Conservation (phyloP, 192 early-diverging fungal species). For the Mortierella claussenii region DNA sequence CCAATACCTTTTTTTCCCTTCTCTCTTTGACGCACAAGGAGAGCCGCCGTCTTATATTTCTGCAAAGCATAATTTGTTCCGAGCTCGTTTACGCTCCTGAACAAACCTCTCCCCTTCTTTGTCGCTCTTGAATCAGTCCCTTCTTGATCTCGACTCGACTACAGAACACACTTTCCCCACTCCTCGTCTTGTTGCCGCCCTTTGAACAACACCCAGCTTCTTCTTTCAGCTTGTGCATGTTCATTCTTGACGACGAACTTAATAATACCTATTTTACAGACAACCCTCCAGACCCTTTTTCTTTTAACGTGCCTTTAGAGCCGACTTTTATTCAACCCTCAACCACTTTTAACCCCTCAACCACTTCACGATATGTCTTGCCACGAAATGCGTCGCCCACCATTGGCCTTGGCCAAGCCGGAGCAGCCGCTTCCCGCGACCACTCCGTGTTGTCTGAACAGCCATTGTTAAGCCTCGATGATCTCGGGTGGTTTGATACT, state of each 20-base stretch:
- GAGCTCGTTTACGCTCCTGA: slow-evolving; percentile 9
- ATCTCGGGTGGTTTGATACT: slow-evolving; percentile 22
- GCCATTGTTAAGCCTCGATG: slow-evolving; percentile 29
- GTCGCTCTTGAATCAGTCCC: slow-evolving; percentile 4
- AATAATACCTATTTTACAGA: slow-evolving; percentile 28
- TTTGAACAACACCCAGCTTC: slow-evolving; percentile 41
- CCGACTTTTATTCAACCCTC: slow-evolving; percentile 19
- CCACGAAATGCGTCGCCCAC: slow-evolving; percentile 4
- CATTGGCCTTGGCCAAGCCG: background rate
- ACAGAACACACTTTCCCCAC: background rate
- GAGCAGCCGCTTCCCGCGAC: slow-evolving; percentile 8
- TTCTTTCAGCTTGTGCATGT: slow-evolving; percentile 38
- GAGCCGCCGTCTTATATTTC: background rate
- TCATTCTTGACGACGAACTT: slow-evolving; percentile 43
- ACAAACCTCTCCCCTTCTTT: slow-evolving; percentile 17
- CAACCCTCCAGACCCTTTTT: slow-evolving; percentile 34
- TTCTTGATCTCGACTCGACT: slow-evolving; percentile 6
- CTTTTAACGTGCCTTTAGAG: slow-evolving; percentile 17
- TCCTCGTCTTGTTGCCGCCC: slow-evolving; percentile 8
- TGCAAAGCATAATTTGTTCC: slow-evolving; percentile 11
- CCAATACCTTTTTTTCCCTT: background rate
- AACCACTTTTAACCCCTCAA: slow-evolving; percentile 7
- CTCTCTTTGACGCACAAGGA: slow-evolving; percentile 9
- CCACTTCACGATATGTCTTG: slow-evolving; percentile 10
- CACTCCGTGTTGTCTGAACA: slow-evolving; percentile 20